Evolutionary conservation across 345 rosid species (phyloP), one percentile per base, ranked within the genome.

Genomic region (Excoecaria agallocha): DNA sequence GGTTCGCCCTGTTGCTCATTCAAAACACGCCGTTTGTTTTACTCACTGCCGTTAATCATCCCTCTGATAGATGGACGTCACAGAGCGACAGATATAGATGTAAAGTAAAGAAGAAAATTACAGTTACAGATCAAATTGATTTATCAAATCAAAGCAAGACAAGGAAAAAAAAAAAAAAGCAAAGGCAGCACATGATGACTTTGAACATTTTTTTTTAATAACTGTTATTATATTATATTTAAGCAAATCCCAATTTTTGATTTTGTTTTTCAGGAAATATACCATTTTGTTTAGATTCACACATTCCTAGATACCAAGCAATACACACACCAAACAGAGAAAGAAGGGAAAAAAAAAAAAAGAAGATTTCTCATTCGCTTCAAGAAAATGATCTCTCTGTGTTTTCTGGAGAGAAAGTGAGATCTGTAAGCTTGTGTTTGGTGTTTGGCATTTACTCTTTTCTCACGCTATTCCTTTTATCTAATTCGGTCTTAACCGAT

Each of bases 111-210:
- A 54, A 20, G 66, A 55, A 56, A 41, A 12, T 58, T 13, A 51
- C 58, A 30, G 71, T 59, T 43, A 22, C 55, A 4, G 72, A 25
- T 10, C 2, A 49, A n/a, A n/a, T n/a, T n/a, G n/a, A n/a, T n/a
- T n/a, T n/a, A n/a, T n/a, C n/a, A n/a, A 49, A 73, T 54, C 59
- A 57, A 38, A 73, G 66, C 58, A 76, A 38, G 73, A 73, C 82
- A 65, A 76, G 65, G n/a, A n/a, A n/a, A n/a, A n/a, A 78, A 57
- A 43, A 66, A 78, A 62, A 4, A 49, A 41, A 10, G 43, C 0
- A 35, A 0, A 8, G 10, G 35, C 70, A 58, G 69, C 84, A 66
- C 77, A 75, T 67, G 65, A 72, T 17, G 38, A 35, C 37, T 9
- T 24, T 65, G 51, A 65, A 41, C 6, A 41, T 10, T 48, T 64